These are phyloP conservation scores for Sporothrix variecibatus DNA, from an alignment of 2,329 filamentous ascomycete species.

Conservation along the genomic window DNA sequence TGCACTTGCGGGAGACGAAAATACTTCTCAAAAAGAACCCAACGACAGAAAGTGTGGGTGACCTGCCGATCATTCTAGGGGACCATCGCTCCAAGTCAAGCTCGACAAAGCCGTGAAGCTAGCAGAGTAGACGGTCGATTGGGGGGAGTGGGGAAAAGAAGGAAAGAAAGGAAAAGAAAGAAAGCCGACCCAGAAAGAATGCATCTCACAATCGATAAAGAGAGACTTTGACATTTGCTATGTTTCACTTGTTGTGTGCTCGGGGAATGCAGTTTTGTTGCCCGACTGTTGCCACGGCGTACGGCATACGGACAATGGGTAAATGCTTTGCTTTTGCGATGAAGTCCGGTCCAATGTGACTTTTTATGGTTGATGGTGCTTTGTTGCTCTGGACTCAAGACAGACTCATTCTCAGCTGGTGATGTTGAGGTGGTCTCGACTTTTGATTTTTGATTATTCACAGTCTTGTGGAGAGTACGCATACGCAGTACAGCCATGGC, in stretches of 20 bases:
- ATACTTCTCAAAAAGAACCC: neutral
- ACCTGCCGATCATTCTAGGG: slow-evolving; percentile 8
- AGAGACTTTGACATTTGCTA: neutral
- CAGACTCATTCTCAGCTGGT: neutral
- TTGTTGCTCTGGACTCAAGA: neutral
- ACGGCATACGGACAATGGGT: neutral
- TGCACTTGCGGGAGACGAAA: slow-evolving; percentile 1
- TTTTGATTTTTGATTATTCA: neutral
- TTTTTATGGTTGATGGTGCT: neutral
- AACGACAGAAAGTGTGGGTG: neutral
- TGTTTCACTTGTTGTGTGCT: neutral
- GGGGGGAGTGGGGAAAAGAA: neutral
- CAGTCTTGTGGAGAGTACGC: neutral
- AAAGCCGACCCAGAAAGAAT: neutral
- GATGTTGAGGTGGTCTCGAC: neutral
- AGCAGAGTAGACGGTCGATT: neutral
- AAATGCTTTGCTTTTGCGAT: neutral
- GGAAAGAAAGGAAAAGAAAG: neutral
- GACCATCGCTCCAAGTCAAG: neutral
- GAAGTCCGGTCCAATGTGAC: neutral
- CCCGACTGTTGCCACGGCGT: neutral
- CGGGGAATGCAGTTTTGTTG: neutral
- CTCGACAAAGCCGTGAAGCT: neutral
- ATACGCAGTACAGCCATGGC: neutral
- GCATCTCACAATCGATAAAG: neutral